Base-by-base conservation (phyloP, 257 asterid genomes). In the Solanum pinnatisectum region DNA sequence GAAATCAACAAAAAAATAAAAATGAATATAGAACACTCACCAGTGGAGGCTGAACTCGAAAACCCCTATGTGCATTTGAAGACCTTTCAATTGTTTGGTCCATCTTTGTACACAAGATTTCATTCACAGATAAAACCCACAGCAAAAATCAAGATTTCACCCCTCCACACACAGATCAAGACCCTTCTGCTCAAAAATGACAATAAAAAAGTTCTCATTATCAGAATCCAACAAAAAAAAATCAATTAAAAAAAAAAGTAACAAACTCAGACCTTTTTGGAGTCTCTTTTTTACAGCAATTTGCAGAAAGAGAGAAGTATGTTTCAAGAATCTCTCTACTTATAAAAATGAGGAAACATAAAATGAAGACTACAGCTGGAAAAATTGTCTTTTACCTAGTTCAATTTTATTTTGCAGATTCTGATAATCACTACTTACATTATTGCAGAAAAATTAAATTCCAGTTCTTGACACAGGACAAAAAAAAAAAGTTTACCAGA, bases 21-120 rank as follows among this genome's bases (percentile, higher is more conserved):
- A 77, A 83, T 49, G 16, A 27, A 37, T 32, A 52, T 18, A 6
- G n/a, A 11, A 44, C 87, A 88, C 95, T 94, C 91, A 96, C 99
- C 96, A 96, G 91, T 86, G 98, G 98, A 92, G 99, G 94, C 87
- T 94, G 99, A 88, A 94, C 93, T 92, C 99, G 94, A 88, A 88
- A 92, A 84, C 93, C 94, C 95, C 98, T 96, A 46, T 90, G 93
- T 63, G 86, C 96, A 92, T 93, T 92, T 36, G 96, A 92, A 87
- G 96, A 90, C 93, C 98, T 93, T 93, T 93, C 98, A 89, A 89
- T 87, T 27, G 91, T 91, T 88, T 93, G 96, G 90, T 94, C 98
- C 98, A 89, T 92, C 88, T 90, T 87, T 87, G 87, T 84, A 36
- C 78, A 56, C 87, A 76, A 83, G 91, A 87, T 86, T 88, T 91